Conservation (phyloP, 2,329 filamentous ascomycete species). For the Nemania sp. region DNA sequence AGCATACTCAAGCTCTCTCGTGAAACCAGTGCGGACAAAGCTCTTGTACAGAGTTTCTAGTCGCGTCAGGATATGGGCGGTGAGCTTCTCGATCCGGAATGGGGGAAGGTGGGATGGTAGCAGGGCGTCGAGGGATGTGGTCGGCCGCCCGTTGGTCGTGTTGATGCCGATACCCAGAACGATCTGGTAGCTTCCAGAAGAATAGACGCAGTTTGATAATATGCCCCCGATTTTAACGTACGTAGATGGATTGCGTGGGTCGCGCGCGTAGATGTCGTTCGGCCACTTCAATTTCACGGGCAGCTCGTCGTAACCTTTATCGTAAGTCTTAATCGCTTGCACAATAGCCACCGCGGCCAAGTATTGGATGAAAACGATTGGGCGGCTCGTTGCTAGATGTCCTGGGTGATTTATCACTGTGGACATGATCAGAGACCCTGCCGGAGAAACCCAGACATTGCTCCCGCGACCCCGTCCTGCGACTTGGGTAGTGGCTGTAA, state of each 20-base stretch:
- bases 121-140: constrained; percentile 80
- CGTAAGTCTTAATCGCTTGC: constrained; percentile 80
- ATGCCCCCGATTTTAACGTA: constrained; percentile 95
- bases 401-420: constrained; percentile 83
- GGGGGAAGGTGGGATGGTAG: constrained; percentile 55
- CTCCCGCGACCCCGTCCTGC: constrained; percentile 84
- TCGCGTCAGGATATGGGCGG: constrained; percentile 76
- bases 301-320: constrained; percentile 70
- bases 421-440: constrained; percentile 85
- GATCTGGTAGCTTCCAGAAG: constrained; percentile 75
- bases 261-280: constrained; percentile 85
- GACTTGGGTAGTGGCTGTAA: constrained; percentile 84
- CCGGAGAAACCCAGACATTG: constrained; percentile 94
- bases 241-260: constrained; percentile 56
- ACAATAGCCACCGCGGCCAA: constrained; percentile 86
- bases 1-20: constrained; percentile 67
- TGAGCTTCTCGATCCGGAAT: constrained; percentile 76
- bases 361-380: constrained; percentile 93
- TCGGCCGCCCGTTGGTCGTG: constrained; percentile 79
- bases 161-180: constrained; percentile 89
- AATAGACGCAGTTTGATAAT: constrained; percentile 85
- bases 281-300: constrained; percentile 95
- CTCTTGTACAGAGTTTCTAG: constrained; percentile 77
- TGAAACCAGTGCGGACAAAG: constrained; percentile 79
- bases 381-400: constrained; percentile 69